Conservation (phyloP, 2,329 filamentous ascomycete species). For the Colletotrichum agaves region DNA sequence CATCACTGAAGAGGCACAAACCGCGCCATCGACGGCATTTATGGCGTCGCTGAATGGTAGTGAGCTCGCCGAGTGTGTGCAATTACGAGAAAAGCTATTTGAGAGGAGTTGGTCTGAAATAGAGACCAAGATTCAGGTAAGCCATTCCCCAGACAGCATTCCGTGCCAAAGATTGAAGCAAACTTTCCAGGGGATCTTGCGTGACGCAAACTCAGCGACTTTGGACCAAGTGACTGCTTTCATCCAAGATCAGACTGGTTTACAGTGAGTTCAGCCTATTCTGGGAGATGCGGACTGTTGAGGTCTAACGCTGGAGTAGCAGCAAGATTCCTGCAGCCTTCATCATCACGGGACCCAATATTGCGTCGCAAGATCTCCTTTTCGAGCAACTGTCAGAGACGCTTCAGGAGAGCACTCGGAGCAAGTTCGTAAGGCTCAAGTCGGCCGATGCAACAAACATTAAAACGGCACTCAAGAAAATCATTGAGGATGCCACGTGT, state of each 20-base stretch:
- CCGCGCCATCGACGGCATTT: constrained; percentile 50
- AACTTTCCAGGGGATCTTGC: constrained; percentile 60
- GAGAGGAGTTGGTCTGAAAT: constrained; percentile 72
- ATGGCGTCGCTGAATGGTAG: constrained; percentile 64
- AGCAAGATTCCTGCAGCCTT: constrained; percentile 74
- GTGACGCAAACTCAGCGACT: constrained; percentile 70
- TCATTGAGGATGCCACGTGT: constrained; percentile 74
- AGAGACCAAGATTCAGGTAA: constrained; percentile 70
- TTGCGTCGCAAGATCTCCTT: constrained; percentile 79
- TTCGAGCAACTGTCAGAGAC: constrained; percentile 74
- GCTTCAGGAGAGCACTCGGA: constrained; percentile 58
- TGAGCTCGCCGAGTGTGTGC: constrained; percentile 61
- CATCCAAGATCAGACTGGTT: constrained; percentile 52
- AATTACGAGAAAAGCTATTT: constrained; percentile 69
- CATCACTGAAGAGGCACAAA: constrained; percentile 24
- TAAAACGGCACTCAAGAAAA: constrained; percentile 76
- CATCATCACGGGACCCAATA: constrained; percentile 81
- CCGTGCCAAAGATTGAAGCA: neutral
- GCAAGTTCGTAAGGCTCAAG: constrained; percentile 72
- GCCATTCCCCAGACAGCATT: constrained; percentile 37
- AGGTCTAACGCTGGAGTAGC: constrained; percentile 41
- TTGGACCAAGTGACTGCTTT: constrained; percentile 68
- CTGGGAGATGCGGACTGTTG: neutral
- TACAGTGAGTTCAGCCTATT: constrained; percentile 39
- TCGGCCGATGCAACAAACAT: constrained; percentile 79